Conservation (phyloP, 2,329 filamentous ascomycete species). For the Mycosphaerella sp. region DNA sequence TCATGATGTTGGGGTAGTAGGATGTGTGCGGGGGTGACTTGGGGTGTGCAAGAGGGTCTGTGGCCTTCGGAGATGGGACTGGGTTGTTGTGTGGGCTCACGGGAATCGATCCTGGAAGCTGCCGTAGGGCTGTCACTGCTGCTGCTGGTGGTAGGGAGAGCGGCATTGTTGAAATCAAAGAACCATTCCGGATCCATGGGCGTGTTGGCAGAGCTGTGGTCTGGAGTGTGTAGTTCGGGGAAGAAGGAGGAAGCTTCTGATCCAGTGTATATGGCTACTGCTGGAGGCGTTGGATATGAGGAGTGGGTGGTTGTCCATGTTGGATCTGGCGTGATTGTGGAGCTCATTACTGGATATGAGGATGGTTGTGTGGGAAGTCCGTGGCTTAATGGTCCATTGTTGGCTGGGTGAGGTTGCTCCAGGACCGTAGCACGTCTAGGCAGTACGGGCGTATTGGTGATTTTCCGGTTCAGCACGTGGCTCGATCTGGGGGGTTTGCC, state of each 20-base stretch:
- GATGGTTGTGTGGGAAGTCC: neutral
- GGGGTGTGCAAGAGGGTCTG: neutral
- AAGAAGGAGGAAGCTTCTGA: constrained; percentile 12
- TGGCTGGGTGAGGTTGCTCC: constrained; percentile 1
- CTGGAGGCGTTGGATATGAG: constrained; percentile 17
- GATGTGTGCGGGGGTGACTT: neutral
- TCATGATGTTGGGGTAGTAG: neutral
- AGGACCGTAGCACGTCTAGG: constrained; percentile 11
- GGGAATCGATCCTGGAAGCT: constrained; percentile 2
- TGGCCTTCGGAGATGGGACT: constrained; percentile 9
- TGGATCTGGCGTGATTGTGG: constrained; percentile 5
- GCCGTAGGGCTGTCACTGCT: neutral
- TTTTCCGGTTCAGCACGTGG: constrained; percentile 16
- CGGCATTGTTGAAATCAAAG: constrained; percentile 19
- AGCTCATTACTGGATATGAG: constrained; percentile 3
- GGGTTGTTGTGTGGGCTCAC: constrained; percentile 8
- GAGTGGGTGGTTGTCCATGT: constrained; percentile 10
- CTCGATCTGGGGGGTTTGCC: constrained; percentile 22
- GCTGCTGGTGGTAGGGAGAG: neutral
- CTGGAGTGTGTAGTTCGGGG: constrained; percentile 10
- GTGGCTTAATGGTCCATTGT: neutral
- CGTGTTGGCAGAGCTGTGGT: constrained; percentile 8
- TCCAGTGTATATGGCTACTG: constrained; percentile 6
- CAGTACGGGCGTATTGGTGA: constrained; percentile 18
- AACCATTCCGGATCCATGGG: constrained; percentile 19